These are phyloP conservation scores for Sphagnum contortum DNA, from an alignment of 225 moss, liverwort and hornwort genomes.

Conservation along the genomic window DNA sequence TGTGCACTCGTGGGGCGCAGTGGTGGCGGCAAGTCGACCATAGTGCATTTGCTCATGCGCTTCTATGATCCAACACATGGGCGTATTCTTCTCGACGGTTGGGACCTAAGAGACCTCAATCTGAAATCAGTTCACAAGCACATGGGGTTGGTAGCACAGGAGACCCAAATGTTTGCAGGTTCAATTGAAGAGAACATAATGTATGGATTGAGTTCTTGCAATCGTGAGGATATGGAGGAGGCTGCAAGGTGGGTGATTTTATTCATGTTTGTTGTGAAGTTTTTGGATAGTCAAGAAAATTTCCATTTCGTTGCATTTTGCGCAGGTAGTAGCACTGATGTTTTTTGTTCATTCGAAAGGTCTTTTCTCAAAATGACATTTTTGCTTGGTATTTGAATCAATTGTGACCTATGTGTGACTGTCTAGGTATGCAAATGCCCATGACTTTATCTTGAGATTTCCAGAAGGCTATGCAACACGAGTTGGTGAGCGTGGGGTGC, in stretches of 20 bases:
- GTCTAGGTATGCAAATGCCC: conserved; percentile 75
- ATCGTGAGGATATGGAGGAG: conserved; percentile 66
- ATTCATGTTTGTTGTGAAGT: too few species aligned
- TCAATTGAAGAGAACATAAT: conserved; percentile 97
- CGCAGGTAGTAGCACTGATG: too few species aligned
- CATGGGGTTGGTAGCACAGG: conserved; percentile 98
- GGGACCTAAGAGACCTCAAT: conserved; percentile 81
- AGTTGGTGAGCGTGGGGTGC: conserved; percentile 96
- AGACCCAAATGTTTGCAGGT: conserved; percentile 99
- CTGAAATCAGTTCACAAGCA: conserved; percentile 91
- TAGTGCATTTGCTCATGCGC: conserved; percentile 32
- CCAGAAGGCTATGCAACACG: conserved; percentile 94
- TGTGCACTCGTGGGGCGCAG: conserved; percentile 1
- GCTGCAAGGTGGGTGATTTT: conserved; percentile 39
- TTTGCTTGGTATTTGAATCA: too few species aligned
- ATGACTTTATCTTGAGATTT: conserved; percentile 91
- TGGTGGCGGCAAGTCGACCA: conserved; percentile 1
- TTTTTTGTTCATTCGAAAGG: too few species aligned
- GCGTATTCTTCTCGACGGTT: conserved; percentile 73
- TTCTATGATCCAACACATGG: conserved; percentile 86
- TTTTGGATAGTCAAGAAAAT: too few species aligned
- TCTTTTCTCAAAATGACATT: too few species aligned
- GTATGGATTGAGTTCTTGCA: conserved; percentile 61
- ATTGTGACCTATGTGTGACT: too few species aligned
- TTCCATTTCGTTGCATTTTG: too few species aligned